Conservation (phyloP, 306 rosid genomes). For the Hippophae gyantsensis region DNA sequence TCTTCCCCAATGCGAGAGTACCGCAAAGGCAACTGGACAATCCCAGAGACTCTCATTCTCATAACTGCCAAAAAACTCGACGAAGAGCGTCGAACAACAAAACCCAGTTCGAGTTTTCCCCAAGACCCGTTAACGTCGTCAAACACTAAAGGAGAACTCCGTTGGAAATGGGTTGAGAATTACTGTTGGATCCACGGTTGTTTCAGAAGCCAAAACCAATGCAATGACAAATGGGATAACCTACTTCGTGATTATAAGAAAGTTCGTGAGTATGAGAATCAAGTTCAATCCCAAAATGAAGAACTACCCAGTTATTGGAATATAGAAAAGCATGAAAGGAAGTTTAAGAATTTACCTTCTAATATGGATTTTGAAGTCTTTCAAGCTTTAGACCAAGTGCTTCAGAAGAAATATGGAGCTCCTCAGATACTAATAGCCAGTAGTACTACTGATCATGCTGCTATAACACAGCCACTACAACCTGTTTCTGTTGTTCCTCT, state of each 20-base stretch:
- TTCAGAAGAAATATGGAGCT: conserved; percentile 27
- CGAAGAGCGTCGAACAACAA: conserved; percentile 35
- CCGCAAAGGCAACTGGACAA: conserved; percentile 62
- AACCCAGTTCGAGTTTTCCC: neutral
- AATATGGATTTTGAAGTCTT: conserved; percentile 42
- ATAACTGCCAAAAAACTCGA: conserved; percentile 50
- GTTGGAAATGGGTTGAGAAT: conserved; percentile 72
- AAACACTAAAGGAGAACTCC: conserved; percentile 32
- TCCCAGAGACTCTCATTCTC: conserved; percentile 45
- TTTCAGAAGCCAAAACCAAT: conserved; percentile 55
- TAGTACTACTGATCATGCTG: neutral
- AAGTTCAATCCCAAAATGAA: conserved; percentile 8
- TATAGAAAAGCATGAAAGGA: conserved; percentile 41
- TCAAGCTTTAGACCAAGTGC: conserved; percentile 44
- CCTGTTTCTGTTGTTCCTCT: conserved; percentile 1
- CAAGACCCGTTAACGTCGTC: neutral
- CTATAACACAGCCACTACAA: neutral
- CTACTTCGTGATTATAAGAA: conserved; percentile 53
- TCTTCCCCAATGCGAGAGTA: conserved; percentile 30
- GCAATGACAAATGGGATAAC: conserved; percentile 67
- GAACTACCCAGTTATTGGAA: conserved; percentile 44
- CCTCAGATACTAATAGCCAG: no score
- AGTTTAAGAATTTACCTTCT: conserved; percentile 44
- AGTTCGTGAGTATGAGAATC: conserved; percentile 51
- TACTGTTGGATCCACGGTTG: conserved; percentile 64